Percentiles rank a stretch among this genome's conserved stretches.
Conservation (phyloP, 768 basidiomycete genomes). For the Phaeolepiota aurea region DNA sequence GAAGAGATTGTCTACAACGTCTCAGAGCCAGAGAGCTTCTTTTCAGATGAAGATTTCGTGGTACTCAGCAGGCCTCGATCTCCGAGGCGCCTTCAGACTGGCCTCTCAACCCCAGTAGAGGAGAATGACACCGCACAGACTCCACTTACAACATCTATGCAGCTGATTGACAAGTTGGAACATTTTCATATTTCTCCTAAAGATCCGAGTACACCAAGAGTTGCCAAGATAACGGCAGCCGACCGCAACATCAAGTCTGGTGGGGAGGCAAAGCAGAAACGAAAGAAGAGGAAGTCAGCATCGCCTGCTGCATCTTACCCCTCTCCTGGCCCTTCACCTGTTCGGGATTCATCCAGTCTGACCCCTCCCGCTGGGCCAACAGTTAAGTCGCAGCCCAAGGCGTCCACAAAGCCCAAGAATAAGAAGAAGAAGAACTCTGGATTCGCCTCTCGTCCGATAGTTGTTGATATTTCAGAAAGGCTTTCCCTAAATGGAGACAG, state of each 20-base stretch:
- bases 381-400: slow-evolving; percentile 5
- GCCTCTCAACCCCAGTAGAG: slow-evolving; percentile 7
- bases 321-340: slow-evolving; percentile 5
- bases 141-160: not conserved
- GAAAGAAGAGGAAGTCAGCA: slow-evolving; percentile 4
- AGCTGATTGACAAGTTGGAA: not conserved
- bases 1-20: slow-evolving; percentile 51
- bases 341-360: slow-evolving; percentile 2
- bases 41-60: slow-evolving; percentile 43
- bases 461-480: slow-evolving; percentile 42
- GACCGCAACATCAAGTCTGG: not conserved
- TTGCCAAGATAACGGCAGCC: not conserved
- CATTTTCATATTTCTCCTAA: not conserved
- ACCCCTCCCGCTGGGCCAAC: slow-evolving; percentile 7
- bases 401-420: slow-evolving; percentile 11
- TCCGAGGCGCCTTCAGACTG: slow-evolving; percentile 6
- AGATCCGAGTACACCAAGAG: not conserved
- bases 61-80: slow-evolving; percentile 29
- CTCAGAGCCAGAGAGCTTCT: slow-evolving; percentile 24
- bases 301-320: not conserved
- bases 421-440: slow-evolving; percentile 11
- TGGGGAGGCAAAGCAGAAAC: slow-evolving; percentile 1
- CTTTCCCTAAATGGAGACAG: slow-evolving; percentile 27
- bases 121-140: not conserved
- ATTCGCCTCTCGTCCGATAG: slow-evolving; percentile 32